Base-by-base conservation (phyloP, 2,329 filamentous ascomycete genomes). In the Colletotrichum sp. region DNA sequence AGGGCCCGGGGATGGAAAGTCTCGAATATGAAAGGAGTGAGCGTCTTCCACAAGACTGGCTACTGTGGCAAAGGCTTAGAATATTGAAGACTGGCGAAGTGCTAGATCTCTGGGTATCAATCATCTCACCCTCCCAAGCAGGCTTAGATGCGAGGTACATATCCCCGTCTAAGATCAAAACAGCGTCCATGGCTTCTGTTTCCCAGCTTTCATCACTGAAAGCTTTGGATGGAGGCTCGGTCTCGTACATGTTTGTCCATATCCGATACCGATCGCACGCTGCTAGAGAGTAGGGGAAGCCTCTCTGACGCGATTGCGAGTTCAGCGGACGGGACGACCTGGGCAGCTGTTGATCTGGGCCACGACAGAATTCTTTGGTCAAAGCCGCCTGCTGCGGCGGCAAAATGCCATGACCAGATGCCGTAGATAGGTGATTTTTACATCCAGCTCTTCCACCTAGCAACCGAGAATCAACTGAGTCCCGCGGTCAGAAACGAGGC, bases 1-100 rank as follows among this genome's bases (percentile, higher is more conserved):
- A 3, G 21, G 16, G 36, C 36, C 5, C 36, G 2, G 16, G 16
- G 9, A n/a, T 44, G 0, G 3, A 3, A 10, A 18, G 8, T 10
- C 8, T 6, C 8, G 39, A 18, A 18, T 18, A 9, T 18, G 4
- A 44, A n/a, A 6, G 8, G 16, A 44, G 16, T 44, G 16, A 10
- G 39, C 39, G 0, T 10, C 5, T 44, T 44, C 16, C 16, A 10
- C 39, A 9, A 10, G 16, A 18, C 9, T 6, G 36, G 1, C 16
- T 44, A 44, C 5, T 1, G 16, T 44, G 5, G 36, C 4, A 44
- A 10, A 44, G 16, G 36, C 36, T 0, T 18, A 1, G 8, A 2
- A 44, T 44, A 9, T 18, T 44, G 36, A 18, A 18, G 8, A 44
- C 1, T 1, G 8, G 39, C 39, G 16, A 44, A n/a, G 39, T 44